phyloP scores from a whole-genome alignment of 345 rosid genomes.

The Barbarea vulgaris region DNA sequence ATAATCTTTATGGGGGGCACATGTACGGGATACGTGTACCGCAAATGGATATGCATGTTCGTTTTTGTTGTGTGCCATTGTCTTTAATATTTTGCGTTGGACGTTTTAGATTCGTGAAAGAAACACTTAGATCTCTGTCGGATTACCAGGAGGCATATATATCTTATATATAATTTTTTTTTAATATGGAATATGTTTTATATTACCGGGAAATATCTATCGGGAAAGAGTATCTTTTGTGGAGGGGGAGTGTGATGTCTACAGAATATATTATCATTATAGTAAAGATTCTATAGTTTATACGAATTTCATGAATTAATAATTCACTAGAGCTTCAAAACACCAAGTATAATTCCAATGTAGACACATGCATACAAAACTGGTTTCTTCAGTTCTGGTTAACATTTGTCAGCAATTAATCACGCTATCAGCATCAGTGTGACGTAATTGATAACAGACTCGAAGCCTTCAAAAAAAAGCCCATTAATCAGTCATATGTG shows the following conservation, averaged over 20 bases:
- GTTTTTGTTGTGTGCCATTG: neutral
- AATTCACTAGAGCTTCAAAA: neutral
- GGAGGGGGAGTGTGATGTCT: neutral
- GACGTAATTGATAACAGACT: neutral
- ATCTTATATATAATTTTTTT: neutral
- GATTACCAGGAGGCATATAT: constrained; percentile 5
- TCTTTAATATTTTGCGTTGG: constrained; percentile 13
- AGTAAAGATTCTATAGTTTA: neutral
- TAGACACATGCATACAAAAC: neutral
- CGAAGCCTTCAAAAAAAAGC: neutral
- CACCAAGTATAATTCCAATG: neutral
- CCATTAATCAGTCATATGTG: neutral
- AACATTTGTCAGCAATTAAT: neutral
- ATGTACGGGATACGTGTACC: constrained; percentile 22
- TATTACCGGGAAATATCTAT: constrained; percentile 7
- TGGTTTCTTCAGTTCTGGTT: neutral
- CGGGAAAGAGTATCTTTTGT: neutral
- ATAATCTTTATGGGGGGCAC: neutral
- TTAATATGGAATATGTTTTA: neutral
- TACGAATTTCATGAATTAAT: neutral
- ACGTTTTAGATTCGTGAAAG: constrained; percentile 18
- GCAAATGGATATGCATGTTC: constrained; percentile 37
- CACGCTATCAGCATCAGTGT: neutral
- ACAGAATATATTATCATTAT: neutral
- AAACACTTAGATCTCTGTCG: constrained; percentile 26